These are phyloP conservation scores for Sisymbrium altissimum DNA, from an alignment of 345 rosid species.

Conservation along the genomic window DNA sequence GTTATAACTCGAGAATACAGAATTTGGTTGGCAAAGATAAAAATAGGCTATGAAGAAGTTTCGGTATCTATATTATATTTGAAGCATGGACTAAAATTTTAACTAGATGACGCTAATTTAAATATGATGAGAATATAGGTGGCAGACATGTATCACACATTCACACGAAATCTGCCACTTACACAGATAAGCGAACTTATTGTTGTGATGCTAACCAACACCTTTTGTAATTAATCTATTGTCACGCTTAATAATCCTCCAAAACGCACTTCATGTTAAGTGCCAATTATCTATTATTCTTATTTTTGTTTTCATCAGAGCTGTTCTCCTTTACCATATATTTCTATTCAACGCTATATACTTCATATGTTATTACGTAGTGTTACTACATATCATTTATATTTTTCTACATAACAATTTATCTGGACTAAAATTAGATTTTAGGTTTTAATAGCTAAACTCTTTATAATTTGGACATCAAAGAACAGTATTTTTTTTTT, in stretches of 20 bases:
- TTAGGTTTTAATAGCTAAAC: too few species aligned
- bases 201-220: slow-evolving; percentile 6
- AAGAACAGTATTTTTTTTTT: too few species aligned
- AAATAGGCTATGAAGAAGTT: not conserved
- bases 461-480: too few species aligned
- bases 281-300: not conserved
- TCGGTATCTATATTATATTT: not conserved
- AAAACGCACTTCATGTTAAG: slow-evolving; percentile 1
- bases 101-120: not conserved
- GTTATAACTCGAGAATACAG: too few species aligned
- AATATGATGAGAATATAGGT: not conserved
- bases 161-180: slow-evolving; percentile 31
- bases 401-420: too few species aligned
- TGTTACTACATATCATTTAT: too few species aligned
- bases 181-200: slow-evolving; percentile 9
- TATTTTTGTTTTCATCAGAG: too few species aligned
- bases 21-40: not conserved
- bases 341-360: too few species aligned
- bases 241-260: slow-evolving; percentile 16
- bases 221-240: slow-evolving; percentile 8
- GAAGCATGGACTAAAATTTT: slow-evolving; percentile 5
- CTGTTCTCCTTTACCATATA: not conserved
- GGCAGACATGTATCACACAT: slow-evolving; percentile 31
- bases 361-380: too few species aligned
- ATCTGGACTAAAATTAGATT: too few species aligned